Conservation (phyloP, 306 rosid genomes). For the Vigna hirtella region DNA sequence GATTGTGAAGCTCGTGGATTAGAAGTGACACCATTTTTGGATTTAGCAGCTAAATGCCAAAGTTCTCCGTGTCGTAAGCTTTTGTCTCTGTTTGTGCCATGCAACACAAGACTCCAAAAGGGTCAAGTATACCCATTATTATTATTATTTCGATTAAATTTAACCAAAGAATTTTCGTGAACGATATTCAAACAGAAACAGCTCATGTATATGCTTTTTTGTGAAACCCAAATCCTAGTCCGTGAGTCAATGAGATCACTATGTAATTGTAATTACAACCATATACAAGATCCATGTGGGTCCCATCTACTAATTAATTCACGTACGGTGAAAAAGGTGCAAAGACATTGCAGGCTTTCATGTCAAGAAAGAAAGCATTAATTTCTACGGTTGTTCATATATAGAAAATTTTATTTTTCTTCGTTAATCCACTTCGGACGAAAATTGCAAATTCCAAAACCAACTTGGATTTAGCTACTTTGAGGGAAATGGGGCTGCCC, state of each 20-base stretch:
- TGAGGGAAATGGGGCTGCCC: constrained; percentile 38
- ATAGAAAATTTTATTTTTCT: constrained; percentile 21
- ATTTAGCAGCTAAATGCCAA: constrained; percentile 45
- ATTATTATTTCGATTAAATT: constrained; percentile 22
- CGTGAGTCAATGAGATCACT: constrained; percentile 42
- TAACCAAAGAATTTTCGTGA: constrained; percentile 8
- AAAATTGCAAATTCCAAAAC: constrained; percentile 41
- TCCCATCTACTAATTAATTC: not conserved
- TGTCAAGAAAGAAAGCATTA: constrained; percentile 24
- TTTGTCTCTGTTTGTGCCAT: constrained; percentile 41
- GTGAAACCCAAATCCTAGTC: constrained; percentile 22
- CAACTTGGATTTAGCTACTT: constrained; percentile 36
- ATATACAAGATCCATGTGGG: constrained; percentile 14
- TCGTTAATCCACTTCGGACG: constrained; percentile 17
- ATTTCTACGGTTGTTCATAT: not conserved
- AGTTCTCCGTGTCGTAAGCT: constrained; percentile 30
- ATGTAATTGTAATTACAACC: not conserved
- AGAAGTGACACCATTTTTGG: constrained; percentile 46
- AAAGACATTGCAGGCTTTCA: not conserved
- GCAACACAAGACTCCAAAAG: constrained; percentile 29
- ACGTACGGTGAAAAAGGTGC: not conserved
- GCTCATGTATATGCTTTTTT: constrained; percentile 40
- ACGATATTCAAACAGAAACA: constrained; percentile 6
- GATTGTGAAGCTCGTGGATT: constrained; percentile 42
- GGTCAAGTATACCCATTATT: constrained; percentile 37